Base-by-base conservation (phyloP, 164 flowering plant genomes). In the Macadamia tetraphylla region DNA sequence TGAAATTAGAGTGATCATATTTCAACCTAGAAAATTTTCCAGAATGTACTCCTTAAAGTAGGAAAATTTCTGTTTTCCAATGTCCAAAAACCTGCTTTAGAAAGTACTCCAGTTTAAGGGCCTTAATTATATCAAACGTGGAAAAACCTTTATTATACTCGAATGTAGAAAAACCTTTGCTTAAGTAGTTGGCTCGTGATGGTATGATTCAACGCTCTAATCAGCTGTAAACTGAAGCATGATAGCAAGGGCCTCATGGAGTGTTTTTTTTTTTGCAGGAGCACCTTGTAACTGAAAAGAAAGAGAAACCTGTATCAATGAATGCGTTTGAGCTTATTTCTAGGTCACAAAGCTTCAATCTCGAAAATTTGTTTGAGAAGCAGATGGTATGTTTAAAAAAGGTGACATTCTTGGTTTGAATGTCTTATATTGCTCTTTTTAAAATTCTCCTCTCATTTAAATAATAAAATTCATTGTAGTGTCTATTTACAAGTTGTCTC, bases 281-380 rank as follows among this genome's bases (percentile, higher is more conserved):
- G 72, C 58, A 83, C 77, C 88, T 86, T 69, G 90, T 94, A 2
- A 91, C 91, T 12, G 98, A 90, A 76, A 91, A 77, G 83, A 87
- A 84, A 74, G 97, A 88, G 75, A 88, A 77, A 60, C 98, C 98
- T 9, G 88, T 73, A 55, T 84, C 95, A 14, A 87, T 94, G 99
- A 92, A 92, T 73, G 97, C 99, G 1, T 94, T 94, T 77, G 97
- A 92, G 83, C 87, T 94, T 46, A 90, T 94, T 63, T 87, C 92
- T 14, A 83, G 85, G 75, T 87, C 98, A 11, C 84, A 82, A 67
- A 70, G 89, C 62, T 87, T 91, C 76, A 88, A 79, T 78, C 94
- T 94, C 56, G 97, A 85, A 58, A 94, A 83, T 69, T 78, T 94
- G 73, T 94, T 94, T 60, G 89, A 85, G 67, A 86, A 86, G 74